phyloP scores from a whole-genome alignment of 495 filamentous ascomycete species.

The Talaromyces borbonicus region DNA sequence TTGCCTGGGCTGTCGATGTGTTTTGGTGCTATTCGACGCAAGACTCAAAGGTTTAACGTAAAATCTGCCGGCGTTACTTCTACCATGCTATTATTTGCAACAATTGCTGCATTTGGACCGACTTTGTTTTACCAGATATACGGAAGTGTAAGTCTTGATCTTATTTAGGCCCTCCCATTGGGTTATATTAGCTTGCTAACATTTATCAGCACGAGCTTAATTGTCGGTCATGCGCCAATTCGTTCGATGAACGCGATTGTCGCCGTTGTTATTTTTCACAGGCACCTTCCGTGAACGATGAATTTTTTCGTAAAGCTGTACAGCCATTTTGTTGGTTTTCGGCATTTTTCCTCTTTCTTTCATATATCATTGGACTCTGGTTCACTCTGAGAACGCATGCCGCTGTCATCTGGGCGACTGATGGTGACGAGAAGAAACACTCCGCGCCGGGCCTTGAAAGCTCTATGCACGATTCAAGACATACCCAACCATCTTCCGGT shows the following conservation, averaged over 20 bases:
- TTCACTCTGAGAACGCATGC: constrained; percentile 96
- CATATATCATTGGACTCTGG: constrained; percentile 88
- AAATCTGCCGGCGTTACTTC: constrained; percentile 94
- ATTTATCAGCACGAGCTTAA: constrained; percentile 71
- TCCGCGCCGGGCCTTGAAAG: constrained; percentile 27
- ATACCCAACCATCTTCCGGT: constrained; percentile 20
- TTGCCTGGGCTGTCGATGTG: constrained; percentile 98
- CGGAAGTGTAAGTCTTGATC: constrained; percentile 59
- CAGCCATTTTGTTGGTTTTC: constrained; percentile 87
- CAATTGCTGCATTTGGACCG: constrained; percentile 93
- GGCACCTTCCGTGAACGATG: constrained; percentile 70
- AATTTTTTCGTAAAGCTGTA: constrained; percentile 82
- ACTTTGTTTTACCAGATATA: constrained; percentile 99
- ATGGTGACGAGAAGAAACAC: constrained; percentile 74
- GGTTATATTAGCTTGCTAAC: constrained; percentile 26
- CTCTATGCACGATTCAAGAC: constrained; percentile 32
- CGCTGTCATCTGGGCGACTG: constrained; percentile 89
- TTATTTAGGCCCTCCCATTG: background rate
- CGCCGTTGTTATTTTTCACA: constrained; percentile 91
- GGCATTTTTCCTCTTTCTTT: constrained; percentile 76
- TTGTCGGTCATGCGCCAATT: constrained; percentile 63
- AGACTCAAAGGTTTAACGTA: constrained; percentile 98
- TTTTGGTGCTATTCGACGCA: constrained; percentile 93
- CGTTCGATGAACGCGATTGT: constrained; percentile 54
- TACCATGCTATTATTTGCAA: constrained; percentile 95